These are phyloP conservation scores for Alternaria metachromatica DNA, from an alignment of 2,329 filamentous ascomycete species.

Conservation along the genomic window DNA sequence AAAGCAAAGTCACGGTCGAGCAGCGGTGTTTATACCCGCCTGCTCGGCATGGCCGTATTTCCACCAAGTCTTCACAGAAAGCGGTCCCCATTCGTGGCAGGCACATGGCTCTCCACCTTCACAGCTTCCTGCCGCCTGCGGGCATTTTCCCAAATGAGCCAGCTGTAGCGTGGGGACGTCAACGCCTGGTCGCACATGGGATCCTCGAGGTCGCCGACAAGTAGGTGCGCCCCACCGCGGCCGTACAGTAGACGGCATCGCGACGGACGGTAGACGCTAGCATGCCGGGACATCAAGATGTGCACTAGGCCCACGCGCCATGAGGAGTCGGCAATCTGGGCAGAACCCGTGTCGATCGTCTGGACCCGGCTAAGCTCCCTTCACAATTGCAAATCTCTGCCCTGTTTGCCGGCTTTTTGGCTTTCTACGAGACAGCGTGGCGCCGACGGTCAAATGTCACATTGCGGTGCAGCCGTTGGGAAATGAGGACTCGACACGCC, in stretches of 20 bases:
- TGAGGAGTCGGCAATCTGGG: slow-evolving; percentile 28
- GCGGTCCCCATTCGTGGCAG: slow-evolving; percentile 3
- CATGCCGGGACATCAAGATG: background rate
- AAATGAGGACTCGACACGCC: slow-evolving; percentile 14
- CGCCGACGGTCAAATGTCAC: slow-evolving; percentile 11
- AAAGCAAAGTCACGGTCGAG: background rate
- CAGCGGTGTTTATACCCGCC: background rate
- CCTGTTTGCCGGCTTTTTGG: background rate
- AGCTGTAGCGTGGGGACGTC: slow-evolving; percentile 16
- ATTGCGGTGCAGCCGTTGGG: slow-evolving; percentile 2
- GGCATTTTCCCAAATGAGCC: slow-evolving; percentile 13
- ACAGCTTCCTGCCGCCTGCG: background rate
- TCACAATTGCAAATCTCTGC: slow-evolving; percentile 16
- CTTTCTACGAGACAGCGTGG: background rate
- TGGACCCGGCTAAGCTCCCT: slow-evolving; percentile 12
- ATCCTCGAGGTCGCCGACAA: slow-evolving; percentile 27
- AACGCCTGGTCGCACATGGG: slow-evolving; percentile 25
- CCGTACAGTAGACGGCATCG: background rate
- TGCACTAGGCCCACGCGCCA: slow-evolving; percentile 11
- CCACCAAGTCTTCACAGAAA: background rate
- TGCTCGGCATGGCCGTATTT: background rate
- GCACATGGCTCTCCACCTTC: slow-evolving; percentile 9
- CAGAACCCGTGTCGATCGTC: slow-evolving; percentile 28
- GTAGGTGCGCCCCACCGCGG: slow-evolving; percentile 9
- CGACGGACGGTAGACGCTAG: background rate